These are phyloP conservation scores for Pestalotiopsis sp. DNA, from an alignment of 2,329 filamentous ascomycete genomes.

Conservation along the genomic window DNA sequence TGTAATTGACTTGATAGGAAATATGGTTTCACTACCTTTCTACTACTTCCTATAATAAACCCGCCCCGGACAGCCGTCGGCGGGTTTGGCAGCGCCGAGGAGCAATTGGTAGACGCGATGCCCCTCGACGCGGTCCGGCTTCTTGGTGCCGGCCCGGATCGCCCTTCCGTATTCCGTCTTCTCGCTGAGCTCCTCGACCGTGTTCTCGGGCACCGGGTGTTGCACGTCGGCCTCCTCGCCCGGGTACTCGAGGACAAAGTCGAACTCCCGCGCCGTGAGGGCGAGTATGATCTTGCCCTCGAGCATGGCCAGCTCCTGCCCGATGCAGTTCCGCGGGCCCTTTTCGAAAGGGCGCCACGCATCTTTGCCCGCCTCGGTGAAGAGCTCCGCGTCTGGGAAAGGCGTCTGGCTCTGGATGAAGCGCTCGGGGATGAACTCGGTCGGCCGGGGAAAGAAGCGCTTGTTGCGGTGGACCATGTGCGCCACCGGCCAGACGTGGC, in stretches of 20 bases:
- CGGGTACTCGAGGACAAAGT: constrained; percentile 7
- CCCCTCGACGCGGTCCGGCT: background rate
- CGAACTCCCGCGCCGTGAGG: constrained; percentile 8
- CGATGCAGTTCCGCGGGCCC: constrained; percentile 10
- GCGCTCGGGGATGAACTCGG: constrained; percentile 6
- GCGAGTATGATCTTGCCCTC: constrained; percentile 8
- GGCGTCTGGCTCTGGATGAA: constrained; percentile 3
- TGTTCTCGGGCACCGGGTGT: background rate
- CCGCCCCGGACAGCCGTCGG: constrained; percentile 1
- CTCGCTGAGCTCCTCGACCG: background rate
- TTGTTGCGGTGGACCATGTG: constrained; percentile 8
- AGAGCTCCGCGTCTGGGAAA: background rate
- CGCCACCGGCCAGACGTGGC: background rate
- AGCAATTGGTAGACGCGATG: background rate
- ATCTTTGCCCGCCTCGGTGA: constrained; percentile 5
- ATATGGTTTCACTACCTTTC: background rate
- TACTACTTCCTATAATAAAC: constrained; percentile 1
- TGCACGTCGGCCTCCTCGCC: constrained; percentile 7
- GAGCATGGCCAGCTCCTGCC: constrained; percentile 10
- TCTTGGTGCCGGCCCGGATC: constrained; percentile 5
- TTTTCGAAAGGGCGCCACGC: constrained; percentile 10
- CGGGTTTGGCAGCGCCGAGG: constrained; percentile 1
- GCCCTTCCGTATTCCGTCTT: constrained; percentile 3
- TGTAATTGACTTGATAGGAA: too few relatives aligned
- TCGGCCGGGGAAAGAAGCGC: background rate